Conservation (phyloP, 2,329 filamentous ascomycete genomes). For the Penicillium crustosum region DNA sequence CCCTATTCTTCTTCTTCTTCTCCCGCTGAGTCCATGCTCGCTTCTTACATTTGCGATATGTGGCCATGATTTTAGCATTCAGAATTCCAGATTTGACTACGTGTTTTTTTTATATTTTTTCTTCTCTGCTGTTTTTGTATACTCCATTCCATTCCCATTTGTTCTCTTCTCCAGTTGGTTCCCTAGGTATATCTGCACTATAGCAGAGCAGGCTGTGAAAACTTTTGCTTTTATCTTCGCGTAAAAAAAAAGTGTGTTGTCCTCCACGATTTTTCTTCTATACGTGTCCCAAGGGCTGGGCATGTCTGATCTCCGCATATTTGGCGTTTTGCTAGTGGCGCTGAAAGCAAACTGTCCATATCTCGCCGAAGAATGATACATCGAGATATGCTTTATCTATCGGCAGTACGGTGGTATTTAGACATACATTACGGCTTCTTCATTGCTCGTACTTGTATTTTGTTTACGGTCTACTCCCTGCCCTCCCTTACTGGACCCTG, state of each 20-base stretch:
- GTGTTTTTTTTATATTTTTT: neutral
- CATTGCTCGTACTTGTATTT: neutral
- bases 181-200: neutral
- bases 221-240: neutral
- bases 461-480: neutral
- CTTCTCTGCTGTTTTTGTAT: neutral
- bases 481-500: neutral
- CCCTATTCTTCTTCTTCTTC: neutral
- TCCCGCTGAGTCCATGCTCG: neutral
- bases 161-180: neutral
- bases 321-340: neutral
- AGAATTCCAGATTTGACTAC: slow-evolving; percentile 1
- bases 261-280: neutral
- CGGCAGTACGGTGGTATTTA: neutral
- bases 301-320: no score
- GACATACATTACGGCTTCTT: neutral
- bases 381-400: neutral
- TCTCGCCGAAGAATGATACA: neutral
- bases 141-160: neutral
- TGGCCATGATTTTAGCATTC: slow-evolving; percentile 6
- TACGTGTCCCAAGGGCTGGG: neutral
- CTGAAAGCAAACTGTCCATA: neutral
- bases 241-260: neutral
- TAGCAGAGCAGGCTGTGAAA: neutral
- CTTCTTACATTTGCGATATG: slow-evolving; percentile 4